Conservation (phyloP, 1,139 yeast species). For the Geotrichum carabidarum region DNA sequence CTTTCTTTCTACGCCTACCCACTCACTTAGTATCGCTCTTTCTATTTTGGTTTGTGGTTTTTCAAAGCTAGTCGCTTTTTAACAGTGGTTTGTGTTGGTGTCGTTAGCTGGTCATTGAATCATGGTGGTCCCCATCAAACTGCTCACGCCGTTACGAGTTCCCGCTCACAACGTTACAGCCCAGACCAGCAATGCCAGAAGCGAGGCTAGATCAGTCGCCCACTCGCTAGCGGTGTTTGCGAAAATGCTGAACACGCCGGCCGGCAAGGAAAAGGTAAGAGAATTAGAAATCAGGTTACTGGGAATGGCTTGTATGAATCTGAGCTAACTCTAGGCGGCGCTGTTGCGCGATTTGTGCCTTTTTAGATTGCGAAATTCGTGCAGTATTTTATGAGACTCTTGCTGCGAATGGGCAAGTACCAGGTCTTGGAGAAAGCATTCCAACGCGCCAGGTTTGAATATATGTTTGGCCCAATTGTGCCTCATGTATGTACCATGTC, state of each 20-base stretch:
- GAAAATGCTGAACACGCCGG: conserved; percentile 27
- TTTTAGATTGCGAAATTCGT: conserved; percentile 25
- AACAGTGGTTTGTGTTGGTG: no score
- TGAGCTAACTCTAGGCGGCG: background rate
- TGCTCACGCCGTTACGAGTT: no score
- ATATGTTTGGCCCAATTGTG: conserved; percentile 27
- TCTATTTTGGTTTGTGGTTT: no score
- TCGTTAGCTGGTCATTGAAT: no score
- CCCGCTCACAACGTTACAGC: no score
- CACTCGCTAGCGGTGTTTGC: conserved; percentile 15
- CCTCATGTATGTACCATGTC: conserved; percentile 17
- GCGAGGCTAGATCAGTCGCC: no score
- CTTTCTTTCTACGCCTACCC: no score
- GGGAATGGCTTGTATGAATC: no score
- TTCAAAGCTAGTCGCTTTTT: no score
- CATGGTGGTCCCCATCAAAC: no score
- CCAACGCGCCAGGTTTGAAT: conserved; percentile 16
- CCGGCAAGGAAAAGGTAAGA: conserved; percentile 32
- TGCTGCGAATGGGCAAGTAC: conserved; percentile 22
- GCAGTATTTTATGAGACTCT: conserved; percentile 31
- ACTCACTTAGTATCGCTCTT: no score
- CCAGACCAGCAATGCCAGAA: no score
- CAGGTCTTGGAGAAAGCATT: conserved; percentile 15
- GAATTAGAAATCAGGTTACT: background rate
- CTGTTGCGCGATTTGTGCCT: background rate